These are phyloP conservation scores for Lyophyllum decastes DNA, from an alignment of 768 basidiomycete genomes.

Conservation along the genomic window DNA sequence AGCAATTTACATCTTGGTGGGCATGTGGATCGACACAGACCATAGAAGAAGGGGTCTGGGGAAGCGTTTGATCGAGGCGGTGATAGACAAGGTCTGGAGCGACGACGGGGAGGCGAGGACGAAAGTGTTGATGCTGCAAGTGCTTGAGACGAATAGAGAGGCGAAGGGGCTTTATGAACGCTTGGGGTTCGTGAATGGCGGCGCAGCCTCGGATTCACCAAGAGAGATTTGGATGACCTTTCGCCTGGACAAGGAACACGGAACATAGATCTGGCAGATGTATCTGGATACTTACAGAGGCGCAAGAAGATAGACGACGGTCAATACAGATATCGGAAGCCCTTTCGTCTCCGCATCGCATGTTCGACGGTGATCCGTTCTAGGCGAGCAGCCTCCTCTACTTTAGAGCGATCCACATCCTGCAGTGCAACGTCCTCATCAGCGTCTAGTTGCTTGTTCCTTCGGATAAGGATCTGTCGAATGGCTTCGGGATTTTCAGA, in stretches of 20 bases:
- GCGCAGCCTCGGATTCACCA: neutral
- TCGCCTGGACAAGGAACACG: neutral
- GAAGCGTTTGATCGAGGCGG: constrained; percentile 2
- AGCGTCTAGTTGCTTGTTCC: constrained; percentile 52
- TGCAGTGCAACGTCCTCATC: constrained; percentile 46
- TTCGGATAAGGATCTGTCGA: constrained; percentile 47
- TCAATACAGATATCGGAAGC: constrained; percentile 60
- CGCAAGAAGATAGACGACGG: neutral
- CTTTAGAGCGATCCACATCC: constrained; percentile 46
- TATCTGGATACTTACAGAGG: neutral
- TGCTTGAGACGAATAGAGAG: constrained; percentile 2
- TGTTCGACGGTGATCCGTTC: constrained; percentile 63
- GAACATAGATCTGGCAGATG: neutral
- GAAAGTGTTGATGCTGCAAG: constrained; percentile 4
- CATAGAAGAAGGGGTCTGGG: constrained; percentile 8
- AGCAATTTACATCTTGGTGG: constrained; percentile 4
- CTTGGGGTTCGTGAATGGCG: constrained; percentile 4
- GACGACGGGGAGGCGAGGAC: neutral
- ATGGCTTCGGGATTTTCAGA: constrained; percentile 30
- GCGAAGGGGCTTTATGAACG: constrained; percentile 4
- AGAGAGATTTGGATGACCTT: constrained; percentile 6
- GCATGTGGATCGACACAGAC: constrained; percentile 13
- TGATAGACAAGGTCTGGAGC: neutral
- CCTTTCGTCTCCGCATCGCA: constrained; percentile 54
- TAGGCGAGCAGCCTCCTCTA: constrained; percentile 58